These are phyloP conservation scores for Plectranthus barbatus DNA, from an alignment of 257 asterid genomes.

Conservation along the genomic window DNA sequence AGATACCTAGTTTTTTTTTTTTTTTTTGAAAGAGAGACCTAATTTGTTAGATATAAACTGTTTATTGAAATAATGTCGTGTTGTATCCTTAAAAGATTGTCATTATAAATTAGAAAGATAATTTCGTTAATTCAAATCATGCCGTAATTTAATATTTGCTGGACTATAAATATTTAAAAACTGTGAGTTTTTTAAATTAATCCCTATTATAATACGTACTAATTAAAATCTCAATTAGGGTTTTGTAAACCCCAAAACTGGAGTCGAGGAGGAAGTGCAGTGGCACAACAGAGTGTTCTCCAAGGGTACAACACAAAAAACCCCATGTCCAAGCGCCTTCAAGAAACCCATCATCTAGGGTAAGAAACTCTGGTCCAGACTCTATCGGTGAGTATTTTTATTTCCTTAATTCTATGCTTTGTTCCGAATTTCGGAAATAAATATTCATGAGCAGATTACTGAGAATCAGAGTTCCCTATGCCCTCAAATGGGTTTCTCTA, in stretches of 20 bases:
- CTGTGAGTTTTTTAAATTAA: no score
- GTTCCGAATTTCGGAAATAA: background rate
- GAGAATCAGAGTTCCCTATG: slow-evolving; percentile 21
- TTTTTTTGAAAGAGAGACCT: no score
- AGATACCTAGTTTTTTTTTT: no score
- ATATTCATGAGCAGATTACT: slow-evolving; percentile 35
- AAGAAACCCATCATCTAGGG: slow-evolving; percentile 11
- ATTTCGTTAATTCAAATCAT: no score
- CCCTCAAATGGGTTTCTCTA: slow-evolving; percentile 34
- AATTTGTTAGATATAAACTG: no score
- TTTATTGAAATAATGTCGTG: no score
- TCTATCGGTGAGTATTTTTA: background rate
- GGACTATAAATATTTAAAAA: no score
- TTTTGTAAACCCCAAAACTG: slow-evolving; percentile 5
- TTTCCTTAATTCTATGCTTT: background rate
- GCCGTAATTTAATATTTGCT: no score
- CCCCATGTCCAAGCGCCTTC: slow-evolving; percentile 3
- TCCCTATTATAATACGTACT: no score
- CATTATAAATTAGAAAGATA: no score
- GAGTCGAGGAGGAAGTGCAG: background rate
- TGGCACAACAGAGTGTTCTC: background rate
- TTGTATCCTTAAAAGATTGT: no score
- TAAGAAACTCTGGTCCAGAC: background rate
- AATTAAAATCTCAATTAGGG: background rate
- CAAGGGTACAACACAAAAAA: background rate